phyloP scores from a whole-genome alignment of 106 monocot genomes.

The Dendrobium huoshanense region DNA sequence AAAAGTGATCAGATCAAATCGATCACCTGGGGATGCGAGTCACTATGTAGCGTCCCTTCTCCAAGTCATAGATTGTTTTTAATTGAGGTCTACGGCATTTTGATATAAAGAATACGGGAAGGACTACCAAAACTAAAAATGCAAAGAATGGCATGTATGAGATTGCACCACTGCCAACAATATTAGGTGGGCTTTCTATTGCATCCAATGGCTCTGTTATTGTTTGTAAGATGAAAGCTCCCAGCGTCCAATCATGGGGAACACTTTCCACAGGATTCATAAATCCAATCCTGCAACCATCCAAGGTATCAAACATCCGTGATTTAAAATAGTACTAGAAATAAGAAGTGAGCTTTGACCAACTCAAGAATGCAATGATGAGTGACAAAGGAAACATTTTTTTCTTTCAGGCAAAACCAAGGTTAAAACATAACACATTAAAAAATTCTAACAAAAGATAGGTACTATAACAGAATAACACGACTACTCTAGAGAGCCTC shows the following conservation, averaged over 20 bases:
- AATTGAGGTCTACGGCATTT: slow-evolving; percentile 5
- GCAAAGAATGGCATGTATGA: slow-evolving; percentile 8
- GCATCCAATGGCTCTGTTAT: not conserved
- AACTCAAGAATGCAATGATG: too few relatives aligned
- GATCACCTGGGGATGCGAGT: slow-evolving; percentile 6
- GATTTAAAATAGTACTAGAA: too few relatives aligned
- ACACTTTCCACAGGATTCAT: not conserved
- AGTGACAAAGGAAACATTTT: too few relatives aligned
- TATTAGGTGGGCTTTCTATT: not conserved
- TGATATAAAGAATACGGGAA: slow-evolving; percentile 7
- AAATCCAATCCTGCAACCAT: slow-evolving; percentile 14
- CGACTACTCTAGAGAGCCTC: too few relatives aligned
- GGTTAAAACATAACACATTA: too few relatives aligned
- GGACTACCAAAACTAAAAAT: slow-evolving; percentile 1
- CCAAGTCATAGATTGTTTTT: slow-evolving; percentile 10
- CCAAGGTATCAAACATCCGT: not conserved
- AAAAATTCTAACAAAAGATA: too few relatives aligned
- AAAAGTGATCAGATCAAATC: not conserved
- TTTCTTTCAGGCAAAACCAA: too few relatives aligned
- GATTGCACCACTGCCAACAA: slow-evolving; percentile 2
- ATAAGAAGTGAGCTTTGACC: too few relatives aligned
- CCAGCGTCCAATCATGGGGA: slow-evolving; percentile 14
- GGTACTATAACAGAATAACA: too few relatives aligned
- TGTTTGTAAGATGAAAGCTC: slow-evolving; percentile 13
- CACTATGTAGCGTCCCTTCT: slow-evolving; percentile 16